A percentile compares a stretch with the other conserved stretches of the same genome.
phyloP scores from a whole-genome alignment of 1,139 yeast genomes.

The Lodderomyces beijingensis region DNA sequence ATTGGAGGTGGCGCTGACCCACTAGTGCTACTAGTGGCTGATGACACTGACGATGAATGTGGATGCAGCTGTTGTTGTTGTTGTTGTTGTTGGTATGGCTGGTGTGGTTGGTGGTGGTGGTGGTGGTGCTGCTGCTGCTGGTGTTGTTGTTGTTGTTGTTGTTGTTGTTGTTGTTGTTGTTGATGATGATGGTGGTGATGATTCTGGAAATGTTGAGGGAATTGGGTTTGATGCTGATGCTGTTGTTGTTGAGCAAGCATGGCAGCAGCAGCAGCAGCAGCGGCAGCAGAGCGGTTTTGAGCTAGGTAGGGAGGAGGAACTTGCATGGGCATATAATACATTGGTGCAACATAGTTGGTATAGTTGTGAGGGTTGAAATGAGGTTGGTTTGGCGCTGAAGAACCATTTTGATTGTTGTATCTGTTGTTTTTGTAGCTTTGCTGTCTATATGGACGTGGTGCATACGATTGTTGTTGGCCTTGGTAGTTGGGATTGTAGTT shows the following conservation, averaged over 20 bases:
- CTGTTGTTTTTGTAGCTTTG: slow-evolving; percentile 5
- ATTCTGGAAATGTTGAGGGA: neutral
- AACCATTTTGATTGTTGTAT: slow-evolving; percentile 6
- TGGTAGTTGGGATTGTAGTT: slow-evolving; percentile 3
- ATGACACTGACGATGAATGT: neutral
- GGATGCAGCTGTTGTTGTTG: slow-evolving; percentile 36
- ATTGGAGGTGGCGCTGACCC: slow-evolving; percentile 42
- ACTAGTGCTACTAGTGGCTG: slow-evolving; percentile 1
- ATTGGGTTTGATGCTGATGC: slow-evolving; percentile 15
- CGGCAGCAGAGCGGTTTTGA: slow-evolving; percentile 1
- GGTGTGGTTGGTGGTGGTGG: slow-evolving; percentile 6
- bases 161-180: slow-evolving; percentile 21
- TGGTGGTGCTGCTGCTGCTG: slow-evolving; percentile 2
- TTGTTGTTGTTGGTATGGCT: slow-evolving; percentile 7
- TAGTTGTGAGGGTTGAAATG: slow-evolving; percentile 1
- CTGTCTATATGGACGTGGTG: slow-evolving; percentile 6
- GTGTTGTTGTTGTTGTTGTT: neutral
- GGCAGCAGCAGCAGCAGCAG: slow-evolving; percentile 3
- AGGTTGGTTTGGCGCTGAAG: slow-evolving; percentile 3
- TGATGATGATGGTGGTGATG: slow-evolving; percentile 4
- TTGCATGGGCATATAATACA: slow-evolving; percentile 7
- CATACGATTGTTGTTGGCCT: slow-evolving; percentile 4
- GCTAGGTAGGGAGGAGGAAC: slow-evolving; percentile 3
- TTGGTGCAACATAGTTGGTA: slow-evolving; percentile 4
- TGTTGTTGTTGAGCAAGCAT: slow-evolving; percentile 4